Evolutionary conservation across 2,329 filamentous ascomycete genomes (phyloP), one percentile per base, ranked within the genome.

Genomic region (Pestalotiopsis sp.): DNA sequence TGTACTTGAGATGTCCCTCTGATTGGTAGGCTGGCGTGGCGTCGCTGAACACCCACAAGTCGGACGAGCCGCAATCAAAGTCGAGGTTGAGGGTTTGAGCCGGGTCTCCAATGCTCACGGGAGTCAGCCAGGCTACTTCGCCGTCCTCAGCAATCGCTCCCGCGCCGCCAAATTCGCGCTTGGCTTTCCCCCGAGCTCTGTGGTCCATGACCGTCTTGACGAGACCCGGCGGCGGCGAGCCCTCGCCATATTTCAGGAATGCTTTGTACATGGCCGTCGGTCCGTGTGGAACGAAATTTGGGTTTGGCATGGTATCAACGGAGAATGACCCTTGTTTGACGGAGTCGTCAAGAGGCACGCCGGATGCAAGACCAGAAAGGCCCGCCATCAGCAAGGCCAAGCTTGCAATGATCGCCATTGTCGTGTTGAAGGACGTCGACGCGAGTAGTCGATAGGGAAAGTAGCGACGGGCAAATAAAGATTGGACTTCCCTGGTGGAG

Each of bases 221-320:
- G 4, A 77, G 70, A 17, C 68, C 72, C 17, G 73, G 73, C 25
- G 76, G 76, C 45, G 76, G 58, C 27, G 72, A 66, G 36, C 57
- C 69, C 7, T 31, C 9, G 20, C 76, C 76, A 67, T 75, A 77
- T 66, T 77, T 77, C 56, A 76, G 69, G 70, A 76, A 77, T n/a
- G 75, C 71, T 71, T 71, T 76, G 27, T 73, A 73, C 41, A 77
- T 63, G 68, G 75, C 73, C 11, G 71, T 70, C 31, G 76, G 70
- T 25, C 76, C 76, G 41, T 75, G 71, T 11, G 60, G 13, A 5
- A 39, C 60, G 25, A 36, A 39, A 49, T 69, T 60, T 3, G 70
- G 13, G 70, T 75, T 76, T 66, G 71, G 66, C 31, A 75, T 71
- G 69, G 75, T 75, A 63, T 71, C 70, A 49, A 76, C 73, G 60